A percentile compares a stretch with the other conserved stretches of the same genome.
Evolutionary conservation across 768 basidiomycete species (phyloP).

Genomic region (Russula sp.): DNA sequence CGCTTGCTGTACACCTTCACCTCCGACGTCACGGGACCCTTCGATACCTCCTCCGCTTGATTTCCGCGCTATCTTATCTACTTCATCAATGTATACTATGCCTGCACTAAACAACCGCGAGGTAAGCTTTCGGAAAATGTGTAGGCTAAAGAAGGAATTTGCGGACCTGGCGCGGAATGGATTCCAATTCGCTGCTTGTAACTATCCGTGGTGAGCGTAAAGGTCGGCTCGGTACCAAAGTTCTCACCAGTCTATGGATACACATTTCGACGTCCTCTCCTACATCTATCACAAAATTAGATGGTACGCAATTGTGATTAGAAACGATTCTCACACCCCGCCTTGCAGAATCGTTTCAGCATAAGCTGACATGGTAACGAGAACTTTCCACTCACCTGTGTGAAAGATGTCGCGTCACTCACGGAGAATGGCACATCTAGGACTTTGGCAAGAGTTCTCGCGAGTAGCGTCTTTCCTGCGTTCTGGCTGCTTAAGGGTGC

Average conservation of each 20-base stretch:
- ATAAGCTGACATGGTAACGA: conserved; percentile 5
- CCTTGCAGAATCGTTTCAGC: conserved; percentile 41
- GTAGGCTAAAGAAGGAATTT: background rate
- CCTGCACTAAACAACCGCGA: conserved; percentile 58
- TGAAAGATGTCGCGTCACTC: conserved; percentile 92
- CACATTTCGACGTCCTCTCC: conserved; percentile 96
- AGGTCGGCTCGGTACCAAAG: background rate
- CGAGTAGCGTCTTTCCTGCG: conserved; percentile 83
- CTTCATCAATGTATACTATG: conserved; percentile 95
- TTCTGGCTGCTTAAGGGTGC: conserved; percentile 16
- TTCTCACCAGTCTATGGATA: conserved; percentile 71
- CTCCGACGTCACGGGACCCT: conserved; percentile 83
- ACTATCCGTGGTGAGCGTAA: conserved; percentile 40
- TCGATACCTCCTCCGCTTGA: conserved; percentile 52
- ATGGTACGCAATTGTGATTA: background rate
- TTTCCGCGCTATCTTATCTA: conserved; percentile 87
- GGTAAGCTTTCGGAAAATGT: conserved; percentile 8
- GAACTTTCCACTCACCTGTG: conserved; percentile 54
- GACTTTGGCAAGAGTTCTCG: conserved; percentile 86
- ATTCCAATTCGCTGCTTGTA: conserved; percentile 91
- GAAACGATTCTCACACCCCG: conserved; percentile 56
- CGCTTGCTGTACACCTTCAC: conserved; percentile 95
- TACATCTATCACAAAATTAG: conserved; percentile 55
- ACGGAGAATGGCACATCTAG: conserved; percentile 93
- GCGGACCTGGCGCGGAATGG: conserved; percentile 74